Conservation (phyloP, 257 asterid species). For the Knoxia roxburghii region DNA sequence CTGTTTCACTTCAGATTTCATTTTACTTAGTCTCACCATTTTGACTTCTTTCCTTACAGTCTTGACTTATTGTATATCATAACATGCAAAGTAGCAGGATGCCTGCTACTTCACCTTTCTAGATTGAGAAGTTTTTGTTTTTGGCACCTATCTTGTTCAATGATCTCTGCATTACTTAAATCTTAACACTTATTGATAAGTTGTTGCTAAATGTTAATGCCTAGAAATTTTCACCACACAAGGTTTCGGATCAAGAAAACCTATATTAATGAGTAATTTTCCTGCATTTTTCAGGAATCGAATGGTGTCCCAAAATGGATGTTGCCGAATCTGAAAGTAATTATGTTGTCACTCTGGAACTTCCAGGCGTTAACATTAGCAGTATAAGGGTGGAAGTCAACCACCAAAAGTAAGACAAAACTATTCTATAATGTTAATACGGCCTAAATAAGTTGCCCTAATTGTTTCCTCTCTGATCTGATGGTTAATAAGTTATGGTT, state of each 20-base stretch:
- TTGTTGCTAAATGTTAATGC: neutral
- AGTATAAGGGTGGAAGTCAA: constrained; percentile 61
- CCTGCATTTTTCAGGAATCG: constrained; percentile 28
- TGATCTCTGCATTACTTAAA: neutral
- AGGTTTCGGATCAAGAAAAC: neutral
- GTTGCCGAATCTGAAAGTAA: constrained; percentile 56
- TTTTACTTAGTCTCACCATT: neutral
- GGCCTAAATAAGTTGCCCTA: neutral
- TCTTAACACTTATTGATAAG: neutral
- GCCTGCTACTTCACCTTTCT: neutral
- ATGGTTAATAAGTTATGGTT: neutral
- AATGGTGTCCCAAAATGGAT: constrained; percentile 72
- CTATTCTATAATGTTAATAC: neutral
- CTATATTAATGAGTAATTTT: neutral
- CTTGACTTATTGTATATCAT: neutral
- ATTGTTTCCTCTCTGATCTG: neutral
- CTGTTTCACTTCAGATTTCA: neutral
- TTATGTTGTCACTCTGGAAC: constrained; percentile 55
- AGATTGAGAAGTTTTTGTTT: neutral
- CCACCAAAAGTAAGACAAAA: constrained; percentile 38
- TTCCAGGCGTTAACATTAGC: constrained; percentile 57
- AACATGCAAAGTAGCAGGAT: neutral
- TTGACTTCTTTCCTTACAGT: neutral
- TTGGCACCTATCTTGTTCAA: neutral
- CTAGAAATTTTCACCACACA: neutral